These are phyloP conservation scores for Phragmites australis DNA, from an alignment of 176 grass and related monocot species.

Conservation along the genomic window DNA sequence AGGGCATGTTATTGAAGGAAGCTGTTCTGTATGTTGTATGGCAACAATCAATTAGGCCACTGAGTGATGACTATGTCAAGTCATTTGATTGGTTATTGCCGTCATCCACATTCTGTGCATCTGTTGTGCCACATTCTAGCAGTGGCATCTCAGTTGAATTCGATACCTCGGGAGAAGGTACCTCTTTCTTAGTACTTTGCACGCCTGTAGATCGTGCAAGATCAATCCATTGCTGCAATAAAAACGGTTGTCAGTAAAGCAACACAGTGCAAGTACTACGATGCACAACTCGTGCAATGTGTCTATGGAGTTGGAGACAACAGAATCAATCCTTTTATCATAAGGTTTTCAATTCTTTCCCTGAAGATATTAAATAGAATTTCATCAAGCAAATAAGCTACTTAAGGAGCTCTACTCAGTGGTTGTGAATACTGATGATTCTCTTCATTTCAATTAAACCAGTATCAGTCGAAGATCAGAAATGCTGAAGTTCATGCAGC, in stretches of 20 bases:
- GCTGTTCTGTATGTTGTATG: slow-evolving; percentile 18
- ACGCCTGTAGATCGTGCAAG: slow-evolving; percentile 81
- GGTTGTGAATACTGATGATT: neutral
- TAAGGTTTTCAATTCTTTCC: neutral
- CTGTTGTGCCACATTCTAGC: slow-evolving; percentile 61
- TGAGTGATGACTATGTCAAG: slow-evolving; percentile 11
- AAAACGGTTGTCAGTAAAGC: slow-evolving; percentile 26
- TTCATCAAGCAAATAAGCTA: slow-evolving; percentile 15
- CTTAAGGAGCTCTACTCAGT: neutral
- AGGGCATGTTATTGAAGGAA: neutral
- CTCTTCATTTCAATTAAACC: slow-evolving; percentile 13
- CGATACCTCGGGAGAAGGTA: slow-evolving; percentile 53
- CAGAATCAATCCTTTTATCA: neutral
- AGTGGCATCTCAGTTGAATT: slow-evolving; percentile 61
- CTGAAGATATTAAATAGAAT: slow-evolving; percentile 6
- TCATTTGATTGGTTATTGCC: slow-evolving; percentile 53
- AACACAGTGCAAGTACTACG: neutral
- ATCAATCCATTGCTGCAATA: slow-evolving; percentile 98
- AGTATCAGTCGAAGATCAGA: slow-evolving; percentile 23
- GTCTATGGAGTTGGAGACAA: neutral
- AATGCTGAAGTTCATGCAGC: neutral
- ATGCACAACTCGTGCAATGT: neutral
- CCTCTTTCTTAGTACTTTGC: slow-evolving; percentile 63
- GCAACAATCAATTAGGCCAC: neutral
- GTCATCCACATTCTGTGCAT: slow-evolving; percentile 64